Percentiles rank a stretch among this genome's conserved stretches.
phyloP scores from a whole-genome alignment of 1,284 basidiomycete species.

The Microbotryum violaceum region DNA sequence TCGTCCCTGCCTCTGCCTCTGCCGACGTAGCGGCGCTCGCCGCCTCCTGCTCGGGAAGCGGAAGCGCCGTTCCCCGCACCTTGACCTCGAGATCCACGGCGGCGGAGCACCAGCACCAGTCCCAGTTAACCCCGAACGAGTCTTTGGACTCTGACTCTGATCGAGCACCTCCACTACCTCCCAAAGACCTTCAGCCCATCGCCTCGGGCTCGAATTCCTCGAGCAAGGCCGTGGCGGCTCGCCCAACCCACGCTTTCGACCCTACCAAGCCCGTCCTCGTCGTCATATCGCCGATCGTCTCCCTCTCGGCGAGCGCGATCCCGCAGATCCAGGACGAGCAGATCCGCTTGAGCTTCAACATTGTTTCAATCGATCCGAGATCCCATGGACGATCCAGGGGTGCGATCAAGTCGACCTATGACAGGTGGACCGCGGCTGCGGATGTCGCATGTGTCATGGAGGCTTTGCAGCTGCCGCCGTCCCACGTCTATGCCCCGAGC shows the following conservation, averaged over 20 bases:
- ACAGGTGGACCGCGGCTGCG: slow-evolving; percentile 9
- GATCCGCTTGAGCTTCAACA: slow-evolving; percentile 1
- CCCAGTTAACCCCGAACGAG: no score
- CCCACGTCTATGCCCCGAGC: slow-evolving; percentile 6
- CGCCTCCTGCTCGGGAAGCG: no score
- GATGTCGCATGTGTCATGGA: slow-evolving; percentile 17
- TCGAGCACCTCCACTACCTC: no score
- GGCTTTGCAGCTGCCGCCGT: slow-evolving; percentile 8
- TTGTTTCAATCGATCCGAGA: slow-evolving; percentile 12
- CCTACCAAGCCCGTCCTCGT: slow-evolving; percentile 6
- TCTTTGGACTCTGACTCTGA: no score
- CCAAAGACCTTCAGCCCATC: no score
- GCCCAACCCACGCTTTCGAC: not conserved
- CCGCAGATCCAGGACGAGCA: slow-evolving; percentile 1
- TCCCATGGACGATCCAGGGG: slow-evolving; percentile 9
- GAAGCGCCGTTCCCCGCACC: no score
- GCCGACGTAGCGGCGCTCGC: no score
- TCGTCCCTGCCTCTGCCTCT: no score
- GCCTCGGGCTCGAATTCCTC: no score
- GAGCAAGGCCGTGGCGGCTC: not conserved
- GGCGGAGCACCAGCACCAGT: no score
- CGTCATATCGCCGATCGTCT: slow-evolving; percentile 5
- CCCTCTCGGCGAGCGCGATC: not conserved
- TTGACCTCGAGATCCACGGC: no score
- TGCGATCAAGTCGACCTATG: slow-evolving; percentile 1